Evolutionary conservation across 139 green algal genomes (phyloP).

Genomic region (Astrephomene gubernaculifera): DNA sequence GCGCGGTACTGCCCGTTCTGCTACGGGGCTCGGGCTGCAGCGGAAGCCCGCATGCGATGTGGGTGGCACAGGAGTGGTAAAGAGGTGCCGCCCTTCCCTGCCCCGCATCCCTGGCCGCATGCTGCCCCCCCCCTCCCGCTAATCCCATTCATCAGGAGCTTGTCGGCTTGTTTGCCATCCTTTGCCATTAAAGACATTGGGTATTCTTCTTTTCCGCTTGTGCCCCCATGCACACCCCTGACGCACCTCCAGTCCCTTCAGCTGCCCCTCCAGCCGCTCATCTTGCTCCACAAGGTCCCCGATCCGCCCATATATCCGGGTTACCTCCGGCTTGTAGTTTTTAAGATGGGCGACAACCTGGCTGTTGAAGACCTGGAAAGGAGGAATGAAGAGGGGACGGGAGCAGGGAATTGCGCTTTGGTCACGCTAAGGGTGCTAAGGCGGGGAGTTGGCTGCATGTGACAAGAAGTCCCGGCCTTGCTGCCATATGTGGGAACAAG

Average conservation of each 20-base stretch:
- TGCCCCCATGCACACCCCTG: not conserved
- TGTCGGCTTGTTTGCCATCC: no score
- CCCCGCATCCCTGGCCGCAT: no score
- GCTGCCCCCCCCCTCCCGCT: not conserved
- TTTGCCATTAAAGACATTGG: no score
- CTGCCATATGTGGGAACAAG: not conserved
- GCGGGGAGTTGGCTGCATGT: not conserved
- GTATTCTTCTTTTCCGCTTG: no score
- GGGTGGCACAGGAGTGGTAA: not conserved
- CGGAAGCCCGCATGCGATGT: not conserved
- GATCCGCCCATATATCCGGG: constrained; percentile 18
- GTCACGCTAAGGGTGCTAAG: not conserved
- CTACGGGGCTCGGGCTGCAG: not conserved
- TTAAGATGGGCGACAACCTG: constrained; percentile 40
- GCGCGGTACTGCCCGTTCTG: not conserved
- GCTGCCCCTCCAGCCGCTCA: constrained; percentile 7
- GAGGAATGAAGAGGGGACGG: not conserved
- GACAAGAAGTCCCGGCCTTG: no score
- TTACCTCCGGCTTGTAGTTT: constrained; percentile 38
- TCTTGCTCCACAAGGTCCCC: not conserved
- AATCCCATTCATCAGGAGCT: no score
- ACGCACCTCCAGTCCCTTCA: constrained; percentile 2
- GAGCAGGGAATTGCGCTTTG: not conserved
- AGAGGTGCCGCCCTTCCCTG: not conserved
- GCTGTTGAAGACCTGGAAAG: constrained; percentile 24